Evolutionary conservation across 2,329 filamentous ascomycete species (phyloP), one percentile per base, ranked within the genome.

Genomic region (Monilinia fructigena): DNA sequence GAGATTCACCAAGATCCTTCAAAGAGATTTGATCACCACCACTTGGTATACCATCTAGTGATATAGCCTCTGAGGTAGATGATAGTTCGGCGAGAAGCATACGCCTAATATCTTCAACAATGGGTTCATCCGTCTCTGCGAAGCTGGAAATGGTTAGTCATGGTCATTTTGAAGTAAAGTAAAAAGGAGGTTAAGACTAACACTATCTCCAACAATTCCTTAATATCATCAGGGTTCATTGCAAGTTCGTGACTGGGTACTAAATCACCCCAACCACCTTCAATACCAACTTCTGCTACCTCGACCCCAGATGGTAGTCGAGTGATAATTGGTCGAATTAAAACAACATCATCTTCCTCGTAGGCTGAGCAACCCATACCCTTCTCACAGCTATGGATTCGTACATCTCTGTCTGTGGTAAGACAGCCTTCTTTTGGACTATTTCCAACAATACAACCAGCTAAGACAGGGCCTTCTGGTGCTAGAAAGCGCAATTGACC

Each of bases 331-430:
- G 93, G 93, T 8, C 86, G 86, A 63, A 97, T 94, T 74, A 85
- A 88, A 8, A 97, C 89, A 0, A 90, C 83, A 0, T 83, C 81
- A 1, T 78, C 75, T 18, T 40, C 35, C 8, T 75, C 81, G 58
- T 79, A 80, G 0, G 82, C 78, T 0, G 79, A 73, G 71, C 89
- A 92, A 28, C 83, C 81, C 67, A 84, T 85, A 0, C 88, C 90
- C 69, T 86, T 89, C 73, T 96, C 93, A 72, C 94, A 97, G 73
- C 92, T 96, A 76, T 98, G 94, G 8, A 98, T 81, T 2, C 89
- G 86, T 0, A 86, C 86, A 26, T 80, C 79, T 31, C 83, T 76
- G 31, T 89, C 80, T 0, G 80, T 79, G 0, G 91, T 96, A 35
- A 97, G 79, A 73, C 89, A 95, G 3, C 93, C 93, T 0, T 82